Evolutionary conservation across 192 early-diverging fungal species (phyloP), one percentile per base, ranked within the genome.

Genomic region (Chytriomyces sp.): DNA sequence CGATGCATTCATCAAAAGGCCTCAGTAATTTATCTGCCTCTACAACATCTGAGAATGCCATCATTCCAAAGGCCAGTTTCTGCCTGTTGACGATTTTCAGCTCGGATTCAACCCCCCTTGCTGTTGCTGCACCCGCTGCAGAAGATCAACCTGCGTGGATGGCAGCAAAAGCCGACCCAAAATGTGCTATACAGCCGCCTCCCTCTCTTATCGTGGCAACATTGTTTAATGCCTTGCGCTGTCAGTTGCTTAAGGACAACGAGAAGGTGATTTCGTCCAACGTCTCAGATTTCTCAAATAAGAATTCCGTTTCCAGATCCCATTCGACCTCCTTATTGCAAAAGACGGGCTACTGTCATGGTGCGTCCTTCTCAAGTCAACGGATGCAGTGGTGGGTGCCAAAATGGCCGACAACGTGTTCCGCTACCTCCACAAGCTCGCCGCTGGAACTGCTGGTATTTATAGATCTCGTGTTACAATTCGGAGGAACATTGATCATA

Each of bases 391-490:
- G 12, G 14, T 38, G 1, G 52, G 49, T n/a, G 44, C 3, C 10
- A 52, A 55, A 52, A 55, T 68, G 52, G 52, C 32, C 55, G 65
- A 68, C 33, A 34, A 6, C 31, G 52, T 68, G 5, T 68, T 68
- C n/a, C 26, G 65, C 7, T 33, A 34, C 22, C 32, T 68, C 5
- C 52, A 68, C n/a, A 68, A 68, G 28, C 10, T 54, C 25, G 44
- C 52, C 5, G 44, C 31, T 1, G n/a, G 14, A 8, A 38, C 25
- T 7, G 7, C 52, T n/a, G 65, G 65, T 68, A 55, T 36, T 17
- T 25, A 49, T 22, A 7, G 12, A 8, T 12, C 19, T 44, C n/a
- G 7, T 39, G 8, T 25, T 49, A 7, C 14, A 26, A 3, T 14
- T n/a, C 44, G 3, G 2, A 49, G 22, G 44, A 14, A 17, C 0